Evolutionary conservation across 352 stramenopile genomes (phyloP), one percentile per base, ranked within the genome.

Genomic region (Pythium myriotylum): DNA sequence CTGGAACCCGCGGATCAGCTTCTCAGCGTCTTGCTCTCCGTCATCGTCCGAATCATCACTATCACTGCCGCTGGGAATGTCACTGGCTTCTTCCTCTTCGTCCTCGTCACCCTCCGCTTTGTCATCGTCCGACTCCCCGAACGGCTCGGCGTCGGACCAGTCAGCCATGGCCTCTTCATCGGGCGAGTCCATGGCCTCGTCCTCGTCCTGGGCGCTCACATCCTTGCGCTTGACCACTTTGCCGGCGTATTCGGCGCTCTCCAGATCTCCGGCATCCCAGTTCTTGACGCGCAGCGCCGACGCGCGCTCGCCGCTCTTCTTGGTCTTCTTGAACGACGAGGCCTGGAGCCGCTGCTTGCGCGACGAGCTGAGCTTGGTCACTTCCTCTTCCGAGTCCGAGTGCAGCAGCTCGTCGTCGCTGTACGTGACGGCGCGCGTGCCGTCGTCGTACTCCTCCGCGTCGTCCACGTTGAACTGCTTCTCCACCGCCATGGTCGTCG

Each of bases 131-230:
- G 84, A 94, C 3, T 57, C 76, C 4, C 79, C 86, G 43, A 95
- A 95, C 5, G 83, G 83, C 69, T 95, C 81, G 0, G 81, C 86
- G 17, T 94, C 86, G 0, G 86, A 94, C 86, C 86, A 95, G 14
- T 86, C 70, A 17, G 72, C 81, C 62, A 93, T 80, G 12, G 73
- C 81, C 41, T 86, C 86, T 50, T 95, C 86, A 24, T 93, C 82
- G 0, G 82, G 84, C 22, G 84, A 94, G 10, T 29, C 50, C 47
- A 59, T 54, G 41, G 59, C 60, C 22, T 65, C 66, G 16, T 83
- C 68, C 27, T 70, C 59, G 3, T 84, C 67, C 29, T 70, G 51
- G 37, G 43, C 26, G 19, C 16, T 49, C 42, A 95, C 52, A 14
- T 92, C 79, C 35, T 77, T 81, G 22, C 86, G 78, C 59, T 82